Evolutionary conservation across 768 basidiomycete genomes (phyloP).

Genomic region (Nevesoporus exiguus): DNA sequence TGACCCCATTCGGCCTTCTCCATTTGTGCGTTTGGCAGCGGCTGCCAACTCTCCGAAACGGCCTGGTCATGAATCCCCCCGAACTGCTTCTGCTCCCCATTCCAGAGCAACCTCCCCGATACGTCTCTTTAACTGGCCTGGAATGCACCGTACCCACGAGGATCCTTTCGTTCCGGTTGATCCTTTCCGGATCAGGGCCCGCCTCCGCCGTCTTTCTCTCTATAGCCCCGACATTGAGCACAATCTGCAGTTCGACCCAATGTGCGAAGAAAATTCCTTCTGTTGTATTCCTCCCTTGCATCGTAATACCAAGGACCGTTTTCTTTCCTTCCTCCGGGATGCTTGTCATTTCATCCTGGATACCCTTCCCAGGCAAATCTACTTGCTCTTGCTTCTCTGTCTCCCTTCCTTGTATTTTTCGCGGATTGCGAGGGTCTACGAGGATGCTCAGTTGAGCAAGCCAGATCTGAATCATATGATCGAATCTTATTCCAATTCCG

Average conservation of each 20-base stretch:
- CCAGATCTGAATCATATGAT: constrained; percentile 64
- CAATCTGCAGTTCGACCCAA: constrained; percentile 15
- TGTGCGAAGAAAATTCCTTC: constrained; percentile 20
- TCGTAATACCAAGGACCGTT: constrained; percentile 12
- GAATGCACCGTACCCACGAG: constrained; percentile 49
- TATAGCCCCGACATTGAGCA: constrained; percentile 21
- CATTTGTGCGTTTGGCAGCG: constrained; percentile 8
- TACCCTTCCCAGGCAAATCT: constrained; percentile 41
- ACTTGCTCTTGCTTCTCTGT: constrained; percentile 51
- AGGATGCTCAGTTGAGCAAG: constrained; percentile 73
- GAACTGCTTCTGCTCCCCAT: constrained; percentile 31
- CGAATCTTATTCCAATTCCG: constrained; percentile 28
- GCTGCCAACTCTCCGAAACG: constrained; percentile 13
- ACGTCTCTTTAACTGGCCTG: constrained; percentile 52
- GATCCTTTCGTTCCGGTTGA: constrained; percentile 57
- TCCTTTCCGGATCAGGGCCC: constrained; percentile 42
- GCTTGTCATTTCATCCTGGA: constrained; percentile 31
- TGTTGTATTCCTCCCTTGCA: constrained; percentile 21
- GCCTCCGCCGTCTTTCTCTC: constrained; percentile 20
- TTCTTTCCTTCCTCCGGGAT: constrained; percentile 18
- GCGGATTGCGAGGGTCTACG: constrained; percentile 71
- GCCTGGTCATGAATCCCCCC: constrained; percentile 27
- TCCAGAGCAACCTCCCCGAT: constrained; percentile 54
- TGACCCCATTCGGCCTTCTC: constrained; percentile 8
- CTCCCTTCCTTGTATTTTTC: constrained; percentile 81